A percentile compares a stretch with the other conserved stretches of the same genome.
These are phyloP conservation scores for Apiotrichum domesticum DNA, from an alignment of 1,284 basidiomycete genomes.

Conservation along the genomic window DNA sequence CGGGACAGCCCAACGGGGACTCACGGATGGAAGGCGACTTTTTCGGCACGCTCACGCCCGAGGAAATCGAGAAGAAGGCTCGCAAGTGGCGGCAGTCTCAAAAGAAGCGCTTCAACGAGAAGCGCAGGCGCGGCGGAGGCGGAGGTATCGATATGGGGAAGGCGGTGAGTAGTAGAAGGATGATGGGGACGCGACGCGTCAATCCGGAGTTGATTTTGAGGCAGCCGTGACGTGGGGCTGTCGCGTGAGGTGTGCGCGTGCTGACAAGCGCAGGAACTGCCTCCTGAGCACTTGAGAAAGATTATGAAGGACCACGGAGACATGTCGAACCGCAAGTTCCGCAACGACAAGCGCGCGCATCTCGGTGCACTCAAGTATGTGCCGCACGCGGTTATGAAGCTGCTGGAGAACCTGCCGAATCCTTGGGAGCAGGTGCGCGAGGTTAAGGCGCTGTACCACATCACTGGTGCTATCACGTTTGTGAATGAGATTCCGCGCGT, in stretches of 20 bases:
- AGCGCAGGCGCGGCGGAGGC: slow-evolving; percentile 44
- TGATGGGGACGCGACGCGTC: not conserved
- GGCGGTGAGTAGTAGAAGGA: slow-evolving; percentile 33
- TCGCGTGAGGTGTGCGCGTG: not conserved
- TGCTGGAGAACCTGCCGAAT: slow-evolving; percentile 97
- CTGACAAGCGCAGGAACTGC: slow-evolving; percentile 32
- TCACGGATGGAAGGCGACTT: slow-evolving; percentile 43
- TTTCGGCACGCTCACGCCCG: slow-evolving; percentile 40
- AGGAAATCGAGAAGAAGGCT: slow-evolving; percentile 48
- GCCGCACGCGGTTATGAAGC: slow-evolving; percentile 97
- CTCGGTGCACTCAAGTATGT: slow-evolving; percentile 98
- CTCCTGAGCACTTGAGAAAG: slow-evolving; percentile 80
- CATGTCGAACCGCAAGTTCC: slow-evolving; percentile 93
- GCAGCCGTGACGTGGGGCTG: too few relatives aligned
- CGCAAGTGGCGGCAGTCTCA: slow-evolving; percentile 46
- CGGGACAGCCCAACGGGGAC: slow-evolving; percentile 28
- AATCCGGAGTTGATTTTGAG: too few relatives aligned
- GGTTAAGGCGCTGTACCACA: slow-evolving; percentile 93
- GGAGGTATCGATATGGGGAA: slow-evolving; percentile 48
- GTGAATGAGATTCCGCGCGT: slow-evolving; percentile 97
- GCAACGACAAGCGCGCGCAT: slow-evolving; percentile 98
- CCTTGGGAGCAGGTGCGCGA: slow-evolving; percentile 99
- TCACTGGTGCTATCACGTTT: slow-evolving; percentile 99
- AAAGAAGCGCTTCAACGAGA: slow-evolving; percentile 43
- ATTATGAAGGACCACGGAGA: slow-evolving; percentile 97